Evolutionary conservation across 768 basidiomycete genomes (phyloP).

Genomic region (Auricularia cornea): DNA sequence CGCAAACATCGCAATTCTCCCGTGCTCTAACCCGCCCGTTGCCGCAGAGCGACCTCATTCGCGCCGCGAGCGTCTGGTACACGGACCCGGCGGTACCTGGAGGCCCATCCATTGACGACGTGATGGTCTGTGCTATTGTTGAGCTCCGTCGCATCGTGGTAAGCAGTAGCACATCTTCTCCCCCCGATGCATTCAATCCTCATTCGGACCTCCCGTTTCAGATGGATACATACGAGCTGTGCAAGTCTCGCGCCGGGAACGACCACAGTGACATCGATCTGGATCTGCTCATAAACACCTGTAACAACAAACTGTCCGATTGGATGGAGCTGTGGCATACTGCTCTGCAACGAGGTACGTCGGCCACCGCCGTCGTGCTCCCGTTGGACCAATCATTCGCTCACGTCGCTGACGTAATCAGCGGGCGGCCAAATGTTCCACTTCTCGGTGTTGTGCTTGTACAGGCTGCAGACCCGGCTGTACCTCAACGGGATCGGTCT

Average conservation of each 20-base stretch:
- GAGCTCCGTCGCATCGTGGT: slow-evolving; percentile 75
- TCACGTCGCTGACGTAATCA: slow-evolving; percentile 23
- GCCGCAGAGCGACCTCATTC: slow-evolving; percentile 57
- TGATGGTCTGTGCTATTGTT: slow-evolving; percentile 69
- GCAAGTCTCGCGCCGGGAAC: neutral
- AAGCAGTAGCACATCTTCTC: slow-evolving; percentile 1
- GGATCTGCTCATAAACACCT: slow-evolving; percentile 53
- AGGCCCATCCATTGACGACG: slow-evolving; percentile 61
- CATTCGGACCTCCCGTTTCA: neutral
- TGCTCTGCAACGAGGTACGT: slow-evolving; percentile 62
- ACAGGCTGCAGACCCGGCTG: slow-evolving; percentile 68
- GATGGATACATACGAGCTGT: neutral
- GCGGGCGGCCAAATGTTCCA: slow-evolving; percentile 72
- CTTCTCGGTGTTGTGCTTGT: slow-evolving; percentile 63
- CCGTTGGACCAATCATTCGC: slow-evolving; percentile 1
- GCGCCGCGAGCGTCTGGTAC: slow-evolving; percentile 67
- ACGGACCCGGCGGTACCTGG: slow-evolving; percentile 35
- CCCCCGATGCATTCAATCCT: no score
- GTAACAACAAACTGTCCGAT: slow-evolving; percentile 60
- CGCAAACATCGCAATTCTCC: neutral
- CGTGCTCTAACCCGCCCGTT: neutral
- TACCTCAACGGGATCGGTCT: slow-evolving; percentile 83
- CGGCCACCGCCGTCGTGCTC: neutral
- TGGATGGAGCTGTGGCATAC: slow-evolving; percentile 68
- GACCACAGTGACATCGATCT: neutral